Percentiles rank a stretch among this genome's conserved stretches.
These are phyloP conservation scores for Fusarium heterosporum DNA, from an alignment of 2,329 filamentous ascomycete species.

Conservation along the genomic window DNA sequence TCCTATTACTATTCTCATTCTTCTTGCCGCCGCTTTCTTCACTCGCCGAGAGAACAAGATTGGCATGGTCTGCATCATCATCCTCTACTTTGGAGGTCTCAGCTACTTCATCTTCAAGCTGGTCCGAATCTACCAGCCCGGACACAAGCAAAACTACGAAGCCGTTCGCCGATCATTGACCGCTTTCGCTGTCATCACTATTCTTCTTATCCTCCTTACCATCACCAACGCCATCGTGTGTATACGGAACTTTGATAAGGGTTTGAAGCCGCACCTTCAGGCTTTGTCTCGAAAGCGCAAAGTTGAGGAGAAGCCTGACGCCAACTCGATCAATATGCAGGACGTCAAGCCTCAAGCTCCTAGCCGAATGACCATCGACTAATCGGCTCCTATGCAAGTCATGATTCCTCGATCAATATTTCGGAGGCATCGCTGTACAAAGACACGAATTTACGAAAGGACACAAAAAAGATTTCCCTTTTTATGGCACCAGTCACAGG, in stretches of 20 bases:
- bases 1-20: conserved; percentile 88
- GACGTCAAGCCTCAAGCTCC: conserved; percentile 67
- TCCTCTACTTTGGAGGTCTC: conserved; percentile 88
- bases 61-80: conserved; percentile 82
- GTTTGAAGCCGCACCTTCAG: conserved; percentile 87
- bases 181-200: conserved; percentile 92
- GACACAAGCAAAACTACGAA: conserved; percentile 70
- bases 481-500: conserved; percentile 47
- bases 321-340: conserved; percentile 66
- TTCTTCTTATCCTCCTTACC: conserved; percentile 87
- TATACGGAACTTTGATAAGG: conserved; percentile 89
- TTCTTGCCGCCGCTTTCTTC: conserved; percentile 86
- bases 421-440: conserved; percentile 47
- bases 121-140: conserved; percentile 87
- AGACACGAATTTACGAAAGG: conserved; percentile 54
- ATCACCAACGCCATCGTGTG: conserved; percentile 89
- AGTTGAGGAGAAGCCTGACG: conserved; percentile 66
- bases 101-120: conserved; percentile 99
- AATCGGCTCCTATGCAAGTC: conserved; percentile 42
- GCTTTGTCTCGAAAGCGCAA: conserved; percentile 56
- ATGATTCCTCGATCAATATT: conserved; percentile 12
- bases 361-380: conserved; percentile 73
- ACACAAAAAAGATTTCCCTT: conserved; percentile 40
- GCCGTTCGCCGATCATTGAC: conserved; percentile 88
- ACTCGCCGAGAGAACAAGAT: conserved; percentile 83